A percentile compares a stretch with the other conserved stretches of the same genome.
These are phyloP conservation scores for Aspergillus funiculosus DNA, from an alignment of 495 filamentous ascomycete genomes.

Conservation along the genomic window DNA sequence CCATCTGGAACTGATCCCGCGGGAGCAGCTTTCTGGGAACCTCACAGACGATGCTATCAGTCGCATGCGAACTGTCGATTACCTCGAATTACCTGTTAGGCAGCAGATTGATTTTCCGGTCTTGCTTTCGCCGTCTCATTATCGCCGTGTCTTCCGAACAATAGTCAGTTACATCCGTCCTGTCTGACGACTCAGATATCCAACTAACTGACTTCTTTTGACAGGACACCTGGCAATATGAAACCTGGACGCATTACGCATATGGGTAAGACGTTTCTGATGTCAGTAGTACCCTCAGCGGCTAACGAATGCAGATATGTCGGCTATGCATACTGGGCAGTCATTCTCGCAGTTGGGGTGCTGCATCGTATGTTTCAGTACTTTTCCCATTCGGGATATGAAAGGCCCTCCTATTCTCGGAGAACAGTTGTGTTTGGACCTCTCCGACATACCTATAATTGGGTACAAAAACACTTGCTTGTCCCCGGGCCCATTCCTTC, in stretches of 20 bases:
- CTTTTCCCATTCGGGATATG: not conserved
- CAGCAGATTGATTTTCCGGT: constrained; percentile 23
- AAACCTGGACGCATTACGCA: constrained; percentile 34
- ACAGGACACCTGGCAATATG: constrained; percentile 34
- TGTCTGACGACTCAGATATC: too few relatives aligned
- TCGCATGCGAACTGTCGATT: constrained; percentile 30
- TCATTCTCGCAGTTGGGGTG: constrained; percentile 25
- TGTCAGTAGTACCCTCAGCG: too few relatives aligned
- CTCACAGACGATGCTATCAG: constrained; percentile 33
- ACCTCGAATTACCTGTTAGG: constrained; percentile 21
- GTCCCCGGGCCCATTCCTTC: constrained; percentile 29
- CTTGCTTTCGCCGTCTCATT: constrained; percentile 29
- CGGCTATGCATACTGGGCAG: constrained; percentile 34
- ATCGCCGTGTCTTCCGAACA: constrained; percentile 28
- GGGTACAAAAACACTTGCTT: constrained; percentile 32
- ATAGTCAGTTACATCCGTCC: constrained; percentile 21
- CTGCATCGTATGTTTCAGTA: constrained; percentile 19
- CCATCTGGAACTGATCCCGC: constrained; percentile 26
- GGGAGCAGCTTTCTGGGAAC: constrained; percentile 30
- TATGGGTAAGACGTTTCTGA: too few relatives aligned
- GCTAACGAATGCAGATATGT: constrained; percentile 3
- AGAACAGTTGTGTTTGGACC: not conserved
- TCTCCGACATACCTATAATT: constrained; percentile 15
- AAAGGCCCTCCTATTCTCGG: not conserved
- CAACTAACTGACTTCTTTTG: not conserved